Evolutionary conservation across 495 filamentous ascomycete genomes (phyloP), one percentile per base, ranked within the genome.

Genomic region (Neurospora sp.): DNA sequence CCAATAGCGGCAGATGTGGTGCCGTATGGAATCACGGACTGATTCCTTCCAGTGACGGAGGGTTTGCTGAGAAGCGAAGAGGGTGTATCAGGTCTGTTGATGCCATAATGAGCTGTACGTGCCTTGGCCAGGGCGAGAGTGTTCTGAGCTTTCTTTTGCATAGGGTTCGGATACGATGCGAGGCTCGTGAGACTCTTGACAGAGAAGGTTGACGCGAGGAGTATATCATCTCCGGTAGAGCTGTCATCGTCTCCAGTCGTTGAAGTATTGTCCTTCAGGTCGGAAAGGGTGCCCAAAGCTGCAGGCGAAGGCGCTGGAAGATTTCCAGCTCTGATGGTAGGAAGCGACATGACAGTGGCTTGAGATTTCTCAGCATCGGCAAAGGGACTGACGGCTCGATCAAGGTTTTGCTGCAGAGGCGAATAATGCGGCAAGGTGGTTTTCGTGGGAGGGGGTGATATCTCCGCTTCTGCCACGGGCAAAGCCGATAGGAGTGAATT

Each of bases 401-500:
- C 83, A 71, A 80, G 81, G 70, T 86, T 86, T 71, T 86, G 85
- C 76, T 85, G 84, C n/a, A 86, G 76, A 11, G 84, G 85, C 7
- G 80, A 77, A 69, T 86, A 86, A 54, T 82, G 76, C 3, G 77
- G 78, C 16, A 77, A 37, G n/a, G 16, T 54, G 38, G 73, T 31
- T 37, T 74, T 70, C 12, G 74, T 70, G 35, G 79, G 70, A 38
- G 77, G 71, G 18, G 77, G 75, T 4, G 78, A 76, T 27, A 38
- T 69, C 2, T 69, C 74, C 23, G 62, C 27, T 41, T 78, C 75
- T n/a, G 40, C 37, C 38, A 77, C 37, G 31, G 79, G 71, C 69
- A 82, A 72, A n/a, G 74, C 77, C 40, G 76, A 72, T 20, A 81
- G 66, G n/a, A 80, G 48, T 6, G 38, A 39, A 48, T 70, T 69